Evolutionary conservation across 305 asterid species (phyloP), one percentile per base, ranked within the genome.

Genomic region (Fraxinus velutina): DNA sequence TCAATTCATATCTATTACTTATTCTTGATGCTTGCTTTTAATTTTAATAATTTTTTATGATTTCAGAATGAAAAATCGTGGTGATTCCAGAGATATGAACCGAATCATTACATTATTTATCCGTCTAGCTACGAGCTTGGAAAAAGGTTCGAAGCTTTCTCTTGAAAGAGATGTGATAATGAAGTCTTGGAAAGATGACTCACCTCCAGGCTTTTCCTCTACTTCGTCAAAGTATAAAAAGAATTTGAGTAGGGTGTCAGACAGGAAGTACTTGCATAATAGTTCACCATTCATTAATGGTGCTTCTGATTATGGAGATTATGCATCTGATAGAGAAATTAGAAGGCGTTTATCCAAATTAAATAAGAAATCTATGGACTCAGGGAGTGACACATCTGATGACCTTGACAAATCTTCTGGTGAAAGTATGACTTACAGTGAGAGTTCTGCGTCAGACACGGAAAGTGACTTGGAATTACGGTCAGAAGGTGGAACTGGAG

Each of bases 261-360:
- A 93, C 80, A 93, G 89, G 92, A 94, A 91, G 83, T 87, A 90
- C 72, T 73, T 86, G 27, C 86, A 79, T 76, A 88, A 91, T 84
- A 95, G 95, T 50, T 85, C 86, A 72, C 83, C 88, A 22, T 87
- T 82, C 83, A 76, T 81, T 79, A 88, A 86, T 87, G 93, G 97
- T 80, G 80, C 82, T 81, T 86, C 86, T 73, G 97, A 96, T 80
- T 87, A 84, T 86, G 96, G 92, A 79, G 98, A 94, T 78, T 88
- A 89, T 92, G 93, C 93, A 66, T 93, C 98, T 76, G 99, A 96
- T 77, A 89, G 97, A 75, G 99, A 94, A 91, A 93, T 94, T 86
- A 87, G 89, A 82, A 93, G 90, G 87, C 91, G 96, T 73, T 87
- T 94, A 82, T 96, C 98, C 87, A 94, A 90, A 87, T 86, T 96